These are phyloP conservation scores for Ogataea neopini DNA, from an alignment of 805 yeast species.

Conservation along the genomic window DNA sequence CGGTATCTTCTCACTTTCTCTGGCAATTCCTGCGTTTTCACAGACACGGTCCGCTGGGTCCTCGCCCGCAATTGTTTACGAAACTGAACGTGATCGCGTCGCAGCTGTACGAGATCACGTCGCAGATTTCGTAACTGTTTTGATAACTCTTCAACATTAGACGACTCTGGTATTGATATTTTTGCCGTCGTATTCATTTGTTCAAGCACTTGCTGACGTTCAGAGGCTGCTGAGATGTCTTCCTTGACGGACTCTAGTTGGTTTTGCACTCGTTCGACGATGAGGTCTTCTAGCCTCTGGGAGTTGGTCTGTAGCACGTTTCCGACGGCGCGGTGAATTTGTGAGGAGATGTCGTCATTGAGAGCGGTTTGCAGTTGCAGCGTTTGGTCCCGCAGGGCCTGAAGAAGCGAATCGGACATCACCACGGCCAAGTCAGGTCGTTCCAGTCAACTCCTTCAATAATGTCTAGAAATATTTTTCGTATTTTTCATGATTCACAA, in stretches of 20 bases:
- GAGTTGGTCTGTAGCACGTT: neutral
- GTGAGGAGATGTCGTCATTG: neutral
- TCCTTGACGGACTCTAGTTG: neutral
- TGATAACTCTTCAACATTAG: neutral
- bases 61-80: neutral
- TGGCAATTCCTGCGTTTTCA: slow-evolving; percentile 9
- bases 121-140: neutral
- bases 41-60: neutral
- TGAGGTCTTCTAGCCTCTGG: neutral
- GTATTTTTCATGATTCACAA: too few species aligned
- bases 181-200: neutral
- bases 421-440: neutral
- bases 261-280: neutral
- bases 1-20: slow-evolving; percentile 15
- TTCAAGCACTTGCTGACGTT: neutral
- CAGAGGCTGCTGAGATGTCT: neutral
- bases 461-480: too few species aligned
- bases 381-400: neutral
- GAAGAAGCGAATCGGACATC: neutral
- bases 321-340: neutral
- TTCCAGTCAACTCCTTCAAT: too few species aligned
- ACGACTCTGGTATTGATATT: neutral
- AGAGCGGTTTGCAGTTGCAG: neutral
- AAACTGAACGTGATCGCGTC: neutral
- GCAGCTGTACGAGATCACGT: neutral